Percentiles rank a stretch among this genome's conserved stretches.
Evolutionary conservation across 2,329 filamentous ascomycete species (phyloP).

Genomic region (Beauveria brongniartii): DNA sequence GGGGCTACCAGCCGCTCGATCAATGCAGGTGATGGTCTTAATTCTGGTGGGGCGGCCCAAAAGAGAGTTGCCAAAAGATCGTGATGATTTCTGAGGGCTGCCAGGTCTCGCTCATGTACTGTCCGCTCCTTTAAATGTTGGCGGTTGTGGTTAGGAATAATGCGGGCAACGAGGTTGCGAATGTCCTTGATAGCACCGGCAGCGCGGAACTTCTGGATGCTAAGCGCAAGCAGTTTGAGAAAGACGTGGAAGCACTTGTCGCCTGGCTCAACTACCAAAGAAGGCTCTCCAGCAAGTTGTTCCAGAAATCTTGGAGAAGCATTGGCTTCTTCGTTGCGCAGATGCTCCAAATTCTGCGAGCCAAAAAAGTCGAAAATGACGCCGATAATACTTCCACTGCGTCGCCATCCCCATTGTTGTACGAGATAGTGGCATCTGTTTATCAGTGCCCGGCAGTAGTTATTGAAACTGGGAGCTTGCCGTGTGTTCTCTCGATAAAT

Average conservation of each 20-base stretch:
- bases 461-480: conserved; percentile 55
- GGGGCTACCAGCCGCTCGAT: conserved; percentile 53
- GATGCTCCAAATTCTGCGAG: conserved; percentile 50
- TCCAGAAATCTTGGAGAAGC: conserved; percentile 55
- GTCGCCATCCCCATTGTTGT: conserved; percentile 58
- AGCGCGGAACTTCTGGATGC: conserved; percentile 43
- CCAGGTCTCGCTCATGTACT: conserved; percentile 52
- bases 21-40: conserved; percentile 44
- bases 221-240: conserved; percentile 53
- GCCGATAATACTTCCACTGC: conserved; percentile 48
- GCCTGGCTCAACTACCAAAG: conserved; percentile 40
- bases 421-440: conserved; percentile 56
- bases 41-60: conserved; percentile 50
- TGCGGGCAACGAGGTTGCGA: conserved; percentile 51
- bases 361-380: conserved; percentile 62
- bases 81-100: conserved; percentile 59
- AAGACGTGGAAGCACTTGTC: conserved; percentile 62
- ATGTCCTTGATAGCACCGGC: conserved; percentile 47
- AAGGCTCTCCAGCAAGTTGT: conserved; percentile 38
- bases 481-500: conserved; percentile 47
- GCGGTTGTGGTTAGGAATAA: conserved; percentile 58
- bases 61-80: conserved; percentile 59
- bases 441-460: conserved; percentile 53
- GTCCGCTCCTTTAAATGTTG: conserved; percentile 56
- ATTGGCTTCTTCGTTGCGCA: conserved; percentile 57